Base-by-base conservation (phyloP, 768 basidiomycete species). In the Phaffia australis region DNA sequence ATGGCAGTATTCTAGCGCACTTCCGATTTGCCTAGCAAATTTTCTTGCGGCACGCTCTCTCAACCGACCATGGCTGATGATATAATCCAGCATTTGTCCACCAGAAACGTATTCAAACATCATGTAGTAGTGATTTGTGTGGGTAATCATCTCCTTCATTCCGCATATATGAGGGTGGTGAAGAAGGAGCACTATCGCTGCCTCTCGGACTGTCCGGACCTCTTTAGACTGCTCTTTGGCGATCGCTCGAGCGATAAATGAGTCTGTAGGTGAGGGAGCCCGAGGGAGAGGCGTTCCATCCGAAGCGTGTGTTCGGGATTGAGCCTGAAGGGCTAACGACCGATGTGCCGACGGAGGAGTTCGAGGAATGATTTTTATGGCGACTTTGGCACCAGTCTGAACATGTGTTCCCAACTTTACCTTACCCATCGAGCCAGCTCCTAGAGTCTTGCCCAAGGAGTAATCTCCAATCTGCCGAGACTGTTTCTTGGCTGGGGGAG, bases 121-220 rank as follows among this genome's bases (percentile, higher is more conserved):
- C 91, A 99, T 97, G 81, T 98, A 99, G 79, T 98, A 97, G 78
- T 99, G 93, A 73, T 99, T 87, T 69, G 89, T 88, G 78, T 97
- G 94, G 29, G 92, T 81, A 75, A 97, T 90, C 87, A 99, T 92
- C 79, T 94, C 91, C 71, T 90, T 87, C 94, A 98, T 99, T 65
- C 95, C 95, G 75, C 94, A 97, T 75, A 99, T 89, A 77, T 98
- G 97, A 1, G 95, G 95, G 74, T 99, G 95, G 74, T 98, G 91
- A 35, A 99, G 84, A 56, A 99, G 84, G 81, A 97, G 86, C 49
- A 89, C 92, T 35, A 99, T 81, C 1, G 89, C 89, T 0, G 94
- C 95, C 79, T 99, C 95, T 42, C 95, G 87, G 69, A 98, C 83
- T 0, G 92, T 98, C 27, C 95, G 84, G 70, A 90, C 87, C 78